Base-by-base conservation (phyloP, 129 eudicot species). In the Erigeron canadensis region DNA sequence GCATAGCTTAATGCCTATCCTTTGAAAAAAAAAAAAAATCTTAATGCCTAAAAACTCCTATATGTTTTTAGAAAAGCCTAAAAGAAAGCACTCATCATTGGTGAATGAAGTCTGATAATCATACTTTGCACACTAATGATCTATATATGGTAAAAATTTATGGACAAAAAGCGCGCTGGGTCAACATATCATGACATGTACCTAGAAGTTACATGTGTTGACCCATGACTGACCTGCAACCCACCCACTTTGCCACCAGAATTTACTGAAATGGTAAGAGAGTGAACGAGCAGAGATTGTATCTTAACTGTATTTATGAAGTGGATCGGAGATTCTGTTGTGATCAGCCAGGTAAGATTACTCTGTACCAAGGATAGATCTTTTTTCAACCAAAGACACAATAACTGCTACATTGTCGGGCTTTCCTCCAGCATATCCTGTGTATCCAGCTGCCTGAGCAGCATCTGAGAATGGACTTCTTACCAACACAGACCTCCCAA, bases 381-480 rank as follows among this genome's bases (percentile, higher is more conserved):
- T 54, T 53, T 79, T 80, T 61, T 81, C 77, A 19, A 92, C 98
- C 67, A 89, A 54, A 39, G 98, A 93, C 73, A 93, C 95, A 19
- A 93, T 77, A 47, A 93, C 96, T 45, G 91, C 84, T 74, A 89
- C 96, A 72, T 84, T 84, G 65, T 93, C 98, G 37, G 83, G 96
- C 87, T 89, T 93, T 63, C 98, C 98, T 1, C 98, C 98, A 16
- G 74, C 77, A 70, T 70, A 84, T 50, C 88, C 87, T 21, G 68
- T 17, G 76, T 83, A 87, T 73, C 98, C 98, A 47, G 92, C 91
- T 60, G 96, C 95, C 65, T 84, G 84, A 41, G 95, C 96, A 66
- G 86, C 86, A 73, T 93, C 98, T 18, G 90, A 88, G 81, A 89
- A 93, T 10, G 98, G 98, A 75, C 88, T 89, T 70, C 95, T 83